phyloP scores from a whole-genome alignment of 208 protist genomes.

The Crithidia brevicula region DNA sequence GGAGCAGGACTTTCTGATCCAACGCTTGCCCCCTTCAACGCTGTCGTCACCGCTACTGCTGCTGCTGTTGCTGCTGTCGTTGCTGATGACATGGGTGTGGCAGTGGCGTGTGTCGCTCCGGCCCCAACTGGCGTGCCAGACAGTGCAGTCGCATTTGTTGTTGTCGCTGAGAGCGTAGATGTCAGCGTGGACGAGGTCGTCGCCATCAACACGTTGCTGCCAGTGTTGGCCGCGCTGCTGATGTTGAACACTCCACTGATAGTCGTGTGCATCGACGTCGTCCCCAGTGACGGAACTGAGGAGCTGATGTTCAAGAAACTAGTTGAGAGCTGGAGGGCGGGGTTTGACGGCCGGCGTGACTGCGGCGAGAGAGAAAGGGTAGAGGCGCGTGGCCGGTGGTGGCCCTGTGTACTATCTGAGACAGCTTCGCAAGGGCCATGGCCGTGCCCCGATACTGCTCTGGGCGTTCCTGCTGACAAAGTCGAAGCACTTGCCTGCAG shows the following conservation, averaged over 20 bases:
- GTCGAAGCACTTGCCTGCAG: not conserved
- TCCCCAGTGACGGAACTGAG: not conserved
- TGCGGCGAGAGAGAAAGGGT: not conserved
- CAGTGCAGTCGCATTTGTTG: not conserved
- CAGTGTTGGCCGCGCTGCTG: not conserved
- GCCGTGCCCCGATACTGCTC: not conserved
- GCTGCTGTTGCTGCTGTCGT: not conserved
- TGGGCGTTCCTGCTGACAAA: not conserved
- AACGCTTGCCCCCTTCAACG: not conserved
- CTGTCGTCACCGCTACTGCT: not conserved
- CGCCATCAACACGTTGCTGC: constrained; percentile 5
- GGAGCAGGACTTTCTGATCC: not conserved
- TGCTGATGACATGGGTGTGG: not conserved
- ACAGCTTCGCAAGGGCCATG: no score
- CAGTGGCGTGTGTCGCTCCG: no score
- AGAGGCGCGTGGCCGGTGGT: not conserved
- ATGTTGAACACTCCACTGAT: not conserved
- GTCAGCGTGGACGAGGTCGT: constrained; percentile 1
- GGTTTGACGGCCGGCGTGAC: not conserved
- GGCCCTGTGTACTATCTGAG: not conserved
- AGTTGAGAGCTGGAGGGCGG: constrained; percentile 3
- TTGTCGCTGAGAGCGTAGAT: not conserved
- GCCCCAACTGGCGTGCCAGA: not conserved
- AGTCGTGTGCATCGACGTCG: not conserved
- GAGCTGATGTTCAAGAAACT: constrained; percentile 13